Base-by-base conservation (phyloP, 805 yeast species). In the Saccharomycopsis sp. region DNA sequence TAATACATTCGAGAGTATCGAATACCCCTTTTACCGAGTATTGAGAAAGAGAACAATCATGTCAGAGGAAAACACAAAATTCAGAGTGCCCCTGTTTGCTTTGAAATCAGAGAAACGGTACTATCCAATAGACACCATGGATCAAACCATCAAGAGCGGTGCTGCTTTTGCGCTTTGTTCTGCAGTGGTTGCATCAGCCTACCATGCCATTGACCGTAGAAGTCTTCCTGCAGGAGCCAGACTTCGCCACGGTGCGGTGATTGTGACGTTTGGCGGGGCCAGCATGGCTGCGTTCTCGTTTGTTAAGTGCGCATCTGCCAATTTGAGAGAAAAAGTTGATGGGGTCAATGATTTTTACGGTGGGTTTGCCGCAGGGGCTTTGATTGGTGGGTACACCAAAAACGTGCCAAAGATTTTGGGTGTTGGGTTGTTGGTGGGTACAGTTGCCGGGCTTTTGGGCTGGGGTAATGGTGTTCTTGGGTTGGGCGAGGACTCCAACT, bases 311-410 rank as follows among this genome's bases (percentile, higher is more conserved):
- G 64, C 72, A 18, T 48, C 72, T 25, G 66, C 80, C 48, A 79
- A 80, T 57, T 58, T 80, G 51, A 67, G 83, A 53, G 76, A 74
- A 56, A 68, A 65, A 54, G 75, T 73, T 52, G 82, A 78, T 53
- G 77, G 76, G 12, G 61, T 73, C 63, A 79, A 77, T 57, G 69
- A 73, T 15, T 69, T 75, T 40, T 54, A 53, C 34, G 72, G 71
- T 16, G 73, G 73, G 41, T 57, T 60, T n/a, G 54, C 63, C 12
- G 65, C 70, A n/a, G 74, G 74, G 23, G 63, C 62, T 12, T 45
- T 65, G 15, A 48, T 63, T 5, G 72, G 73, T 12, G 56, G 65
- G 16, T 37, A 53, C 16, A 46, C 65, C 13, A 49, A 57, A 38
- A 60, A 59, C 30, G 45, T 66, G 4, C 56, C 68, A 27, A 65